A percentile compares a stretch with the other conserved stretches of the same genome.
These are phyloP conservation scores for Proteromonas lacertae DNA, from an alignment of 352 stramenopile species.

Conservation along the genomic window DNA sequence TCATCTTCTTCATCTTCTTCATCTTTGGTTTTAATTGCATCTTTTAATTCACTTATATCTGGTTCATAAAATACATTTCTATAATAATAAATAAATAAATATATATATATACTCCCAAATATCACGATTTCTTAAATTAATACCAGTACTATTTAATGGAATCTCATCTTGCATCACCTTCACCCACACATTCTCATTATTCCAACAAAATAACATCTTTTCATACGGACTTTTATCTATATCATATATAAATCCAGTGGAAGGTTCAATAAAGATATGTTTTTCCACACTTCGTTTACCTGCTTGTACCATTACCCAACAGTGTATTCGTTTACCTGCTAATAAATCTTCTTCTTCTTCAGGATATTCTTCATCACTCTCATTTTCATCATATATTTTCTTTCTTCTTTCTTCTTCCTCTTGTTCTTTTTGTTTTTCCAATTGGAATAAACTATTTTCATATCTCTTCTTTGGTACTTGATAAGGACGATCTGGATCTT, in stretches of 20 bases:
- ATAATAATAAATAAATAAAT: too few species aligned
- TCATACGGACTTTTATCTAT: slow-evolving; percentile 34
- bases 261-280: slow-evolving; percentile 54
- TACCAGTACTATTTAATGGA: too few species aligned
- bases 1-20: too few species aligned
- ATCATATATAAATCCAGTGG: slow-evolving; percentile 41
- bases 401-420: too few species aligned
- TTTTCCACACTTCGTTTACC: slow-evolving; percentile 41
- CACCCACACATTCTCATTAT: slow-evolving; percentile 70
- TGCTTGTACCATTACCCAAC: slow-evolving; percentile 53
- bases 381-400: not conserved
- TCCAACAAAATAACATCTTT: slow-evolving; percentile 48
- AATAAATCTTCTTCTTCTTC: slow-evolving; percentile 26
- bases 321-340: slow-evolving; percentile 29
- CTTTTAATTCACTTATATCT: too few species aligned
- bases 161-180: too few species aligned
- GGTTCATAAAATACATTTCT: too few species aligned
- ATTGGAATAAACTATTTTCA: not conserved
- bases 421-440: too few species aligned
- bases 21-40: too few species aligned
- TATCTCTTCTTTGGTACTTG: not conserved
- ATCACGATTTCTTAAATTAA: too few species aligned
- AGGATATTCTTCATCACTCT: not conserved
- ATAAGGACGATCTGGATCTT: too few species aligned
- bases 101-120: too few species aligned